Conservation (phyloP, 768 basidiomycete genomes). For the Mycena venus region DNA sequence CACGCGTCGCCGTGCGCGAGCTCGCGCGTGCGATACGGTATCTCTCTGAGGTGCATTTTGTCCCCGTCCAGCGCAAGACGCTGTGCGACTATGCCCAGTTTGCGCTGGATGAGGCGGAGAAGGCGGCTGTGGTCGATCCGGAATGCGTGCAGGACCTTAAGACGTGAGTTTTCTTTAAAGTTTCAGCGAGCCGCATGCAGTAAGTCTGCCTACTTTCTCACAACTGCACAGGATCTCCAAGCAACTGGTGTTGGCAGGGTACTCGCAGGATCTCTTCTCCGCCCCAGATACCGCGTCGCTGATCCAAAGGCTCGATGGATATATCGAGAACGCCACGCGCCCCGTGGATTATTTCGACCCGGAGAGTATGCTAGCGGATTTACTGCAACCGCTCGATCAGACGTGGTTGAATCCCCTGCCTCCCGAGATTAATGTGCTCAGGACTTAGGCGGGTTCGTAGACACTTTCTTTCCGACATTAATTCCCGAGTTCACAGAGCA, state of each 20-base stretch:
- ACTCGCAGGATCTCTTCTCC: neutral
- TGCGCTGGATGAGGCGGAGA: neutral
- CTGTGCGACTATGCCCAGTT: neutral
- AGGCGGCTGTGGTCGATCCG: neutral
- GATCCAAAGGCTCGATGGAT: neutral
- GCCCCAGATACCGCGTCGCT: neutral
- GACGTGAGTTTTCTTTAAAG: neutral
- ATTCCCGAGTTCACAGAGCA: no score
- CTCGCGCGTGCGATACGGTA: neutral
- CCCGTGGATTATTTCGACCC: neutral
- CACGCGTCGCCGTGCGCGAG: neutral
- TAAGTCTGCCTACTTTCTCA: neutral
- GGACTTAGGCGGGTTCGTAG: no score
- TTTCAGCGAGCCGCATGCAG: neutral
- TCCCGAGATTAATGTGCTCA: no score
- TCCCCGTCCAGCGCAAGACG: neutral
- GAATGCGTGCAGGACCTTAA: neutral
- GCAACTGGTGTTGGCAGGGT: neutral
- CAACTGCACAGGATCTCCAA: neutral
- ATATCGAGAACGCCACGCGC: neutral
- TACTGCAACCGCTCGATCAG: neutral
- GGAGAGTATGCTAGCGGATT: neutral
- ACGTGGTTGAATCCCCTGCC: neutral
- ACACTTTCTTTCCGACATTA: no score
- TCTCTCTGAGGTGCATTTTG: neutral